phyloP scores from a whole-genome alignment of 2,329 filamentous ascomycete genomes.

The Incumbomyces lentus region DNA sequence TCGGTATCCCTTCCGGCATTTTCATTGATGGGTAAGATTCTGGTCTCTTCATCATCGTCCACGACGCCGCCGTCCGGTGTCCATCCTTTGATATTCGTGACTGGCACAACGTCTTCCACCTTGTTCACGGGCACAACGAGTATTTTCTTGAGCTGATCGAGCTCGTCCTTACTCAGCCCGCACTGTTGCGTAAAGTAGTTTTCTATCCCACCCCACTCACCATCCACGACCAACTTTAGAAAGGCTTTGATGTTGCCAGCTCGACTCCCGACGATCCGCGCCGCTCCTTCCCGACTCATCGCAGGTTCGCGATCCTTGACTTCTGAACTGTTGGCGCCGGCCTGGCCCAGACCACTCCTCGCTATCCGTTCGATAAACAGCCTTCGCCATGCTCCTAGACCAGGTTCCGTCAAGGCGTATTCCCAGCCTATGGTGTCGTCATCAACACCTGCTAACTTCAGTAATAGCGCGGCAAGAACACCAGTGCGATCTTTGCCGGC shows the following conservation, averaged over 20 bases:
- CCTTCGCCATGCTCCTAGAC: conserved; percentile 34
- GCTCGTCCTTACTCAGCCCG: conserved; percentile 16
- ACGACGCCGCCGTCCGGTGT: conserved; percentile 16
- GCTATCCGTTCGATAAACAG: conserved; percentile 19
- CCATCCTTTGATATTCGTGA: conserved; percentile 13
- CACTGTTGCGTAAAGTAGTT: conserved; percentile 15
- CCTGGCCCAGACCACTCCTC: conserved; percentile 12
- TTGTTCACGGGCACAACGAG: conserved; percentile 10
- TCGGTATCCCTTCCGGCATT: not conserved
- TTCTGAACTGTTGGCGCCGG: conserved; percentile 2
- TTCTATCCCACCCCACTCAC: conserved; percentile 19
- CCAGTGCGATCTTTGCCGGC: conserved; percentile 71
- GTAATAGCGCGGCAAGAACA: conserved; percentile 55
- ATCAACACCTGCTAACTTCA: conserved; percentile 52
- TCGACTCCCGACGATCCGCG: conserved; percentile 16
- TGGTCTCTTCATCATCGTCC: conserved; percentile 3
- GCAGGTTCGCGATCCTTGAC: conserved; percentile 1
- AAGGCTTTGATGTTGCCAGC: conserved; percentile 20
- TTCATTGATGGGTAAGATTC: not conserved
- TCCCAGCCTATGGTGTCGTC: conserved; percentile 53
- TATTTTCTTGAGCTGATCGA: conserved; percentile 12
- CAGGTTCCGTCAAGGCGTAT: conserved; percentile 56
- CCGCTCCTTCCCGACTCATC: conserved; percentile 17
- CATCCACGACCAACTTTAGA: conserved; percentile 15
- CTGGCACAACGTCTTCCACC: conserved; percentile 12